phyloP scores from a whole-genome alignment of 1,139 yeast species.

The Nakaseomyces glabratus region DNA sequence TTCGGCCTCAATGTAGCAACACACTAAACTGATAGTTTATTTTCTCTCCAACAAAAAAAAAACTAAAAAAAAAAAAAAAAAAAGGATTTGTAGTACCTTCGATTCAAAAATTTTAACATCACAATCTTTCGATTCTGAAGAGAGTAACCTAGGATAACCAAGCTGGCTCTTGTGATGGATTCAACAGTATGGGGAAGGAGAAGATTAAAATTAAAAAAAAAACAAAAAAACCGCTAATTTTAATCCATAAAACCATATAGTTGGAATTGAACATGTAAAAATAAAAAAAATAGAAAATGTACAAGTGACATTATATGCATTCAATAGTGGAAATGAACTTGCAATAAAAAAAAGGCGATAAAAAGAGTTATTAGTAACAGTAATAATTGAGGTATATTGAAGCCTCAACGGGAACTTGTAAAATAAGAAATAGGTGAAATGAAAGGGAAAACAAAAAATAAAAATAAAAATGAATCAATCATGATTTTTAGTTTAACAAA shows the following conservation, averaged over 20 bases:
- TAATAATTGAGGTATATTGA: background rate
- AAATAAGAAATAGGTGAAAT: conserved; percentile 9
- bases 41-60: background rate
- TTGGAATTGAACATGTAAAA: conserved; percentile 1
- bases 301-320: conserved; percentile 1
- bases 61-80: background rate
- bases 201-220: background rate
- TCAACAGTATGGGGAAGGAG: no score
- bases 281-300: conserved; percentile 1
- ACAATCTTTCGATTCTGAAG: background rate
- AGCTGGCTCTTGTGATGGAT: no score
- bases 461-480: conserved; percentile 7
- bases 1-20: no score
- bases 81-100: background rate
- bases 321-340: background rate
- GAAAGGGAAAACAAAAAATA: conserved; percentile 8
- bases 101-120: no score
- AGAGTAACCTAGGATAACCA: no score
- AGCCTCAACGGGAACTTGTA: conserved; percentile 3
- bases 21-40: background rate
- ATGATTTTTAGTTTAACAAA: conserved; percentile 7
- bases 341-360: conserved; percentile 1
- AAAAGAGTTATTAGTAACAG: background rate
- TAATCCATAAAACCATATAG: background rate
- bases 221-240: background rate